Conservation (phyloP, 805 yeast species). For the Metschnikowia sp. region DNA sequence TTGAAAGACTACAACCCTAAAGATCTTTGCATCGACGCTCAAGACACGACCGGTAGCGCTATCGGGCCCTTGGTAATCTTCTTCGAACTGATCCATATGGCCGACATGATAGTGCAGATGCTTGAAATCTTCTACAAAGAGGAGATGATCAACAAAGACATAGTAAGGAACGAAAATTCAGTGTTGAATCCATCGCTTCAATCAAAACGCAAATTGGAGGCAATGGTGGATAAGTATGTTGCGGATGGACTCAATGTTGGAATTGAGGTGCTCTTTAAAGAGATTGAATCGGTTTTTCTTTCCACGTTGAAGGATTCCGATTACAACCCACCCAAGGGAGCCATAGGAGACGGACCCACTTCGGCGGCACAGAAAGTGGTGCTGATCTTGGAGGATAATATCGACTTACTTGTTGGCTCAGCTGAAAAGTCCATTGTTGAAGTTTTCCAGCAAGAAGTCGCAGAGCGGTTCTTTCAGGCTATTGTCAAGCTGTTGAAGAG, state of each 20-base stretch:
- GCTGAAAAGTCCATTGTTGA: constrained; percentile 87
- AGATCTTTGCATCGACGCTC: constrained; percentile 24
- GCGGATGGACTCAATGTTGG: constrained; percentile 94
- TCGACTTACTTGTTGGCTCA: constrained; percentile 69
- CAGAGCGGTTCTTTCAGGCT: constrained; percentile 75
- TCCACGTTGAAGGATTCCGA: constrained; percentile 58
- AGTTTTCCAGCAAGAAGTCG: constrained; percentile 91
- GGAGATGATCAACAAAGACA: constrained; percentile 58
- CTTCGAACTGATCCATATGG: constrained; percentile 87
- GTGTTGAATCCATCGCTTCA: constrained; percentile 75
- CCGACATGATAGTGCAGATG: constrained; percentile 91
- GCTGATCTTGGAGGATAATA: constrained; percentile 62
- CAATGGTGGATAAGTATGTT: constrained; percentile 77
- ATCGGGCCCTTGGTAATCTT: constrained; percentile 86
- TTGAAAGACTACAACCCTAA: constrained; percentile 69
- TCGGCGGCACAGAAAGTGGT: constrained; percentile 64
- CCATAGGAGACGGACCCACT: constrained; percentile 39
- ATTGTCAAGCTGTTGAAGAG: constrained; percentile 76
- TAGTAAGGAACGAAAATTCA: constrained; percentile 70
- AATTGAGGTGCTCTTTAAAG: constrained; percentile 81
- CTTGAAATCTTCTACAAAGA: constrained; percentile 84
- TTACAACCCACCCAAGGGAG: constrained; percentile 47
- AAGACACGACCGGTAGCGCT: constrained; percentile 22
- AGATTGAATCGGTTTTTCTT: constrained; percentile 61
- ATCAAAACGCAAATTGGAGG: constrained; percentile 78